phyloP scores from a whole-genome alignment of 306 rosid genomes.

The Geum urbanum region DNA sequence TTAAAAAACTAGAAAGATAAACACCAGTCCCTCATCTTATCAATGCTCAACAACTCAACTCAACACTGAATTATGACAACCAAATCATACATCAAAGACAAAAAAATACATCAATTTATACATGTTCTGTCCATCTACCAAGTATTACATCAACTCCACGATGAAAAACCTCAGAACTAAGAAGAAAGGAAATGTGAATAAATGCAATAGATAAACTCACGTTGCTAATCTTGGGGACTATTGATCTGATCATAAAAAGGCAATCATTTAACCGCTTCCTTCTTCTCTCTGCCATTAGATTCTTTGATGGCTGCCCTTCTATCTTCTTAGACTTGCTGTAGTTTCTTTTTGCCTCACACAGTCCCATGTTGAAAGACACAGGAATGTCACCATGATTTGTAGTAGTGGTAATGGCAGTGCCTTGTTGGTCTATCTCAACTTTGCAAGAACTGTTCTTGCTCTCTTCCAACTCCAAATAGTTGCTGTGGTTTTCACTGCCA shows the following conservation, averaged over 20 bases:
- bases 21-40: constrained; percentile 23
- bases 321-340: constrained; percentile 46
- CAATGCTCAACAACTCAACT: constrained; percentile 20
- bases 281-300: constrained; percentile 91
- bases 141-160: constrained; percentile 6
- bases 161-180: constrained; percentile 12
- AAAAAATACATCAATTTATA: constrained; percentile 32
- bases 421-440: constrained; percentile 57
- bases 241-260: constrained; percentile 86
- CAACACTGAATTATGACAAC: constrained; percentile 18
- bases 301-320: constrained; percentile 87
- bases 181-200: background rate
- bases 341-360: constrained; percentile 49
- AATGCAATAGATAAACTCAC: constrained; percentile 28
- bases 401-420: background rate
- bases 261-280: constrained; percentile 77
- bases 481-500: constrained; percentile 37
- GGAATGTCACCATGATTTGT: constrained; percentile 35
- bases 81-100: background rate
- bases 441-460: constrained; percentile 39
- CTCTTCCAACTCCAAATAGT: constrained; percentile 44
- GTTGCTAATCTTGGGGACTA: constrained; percentile 93
- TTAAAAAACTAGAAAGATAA: background rate
- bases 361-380: constrained; percentile 46
- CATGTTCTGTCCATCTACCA: constrained; percentile 95